Percentiles rank a stretch among this genome's conserved stretches.
Conservation (phyloP, 179 eudicot species). For the Actinidia arguta region DNA sequence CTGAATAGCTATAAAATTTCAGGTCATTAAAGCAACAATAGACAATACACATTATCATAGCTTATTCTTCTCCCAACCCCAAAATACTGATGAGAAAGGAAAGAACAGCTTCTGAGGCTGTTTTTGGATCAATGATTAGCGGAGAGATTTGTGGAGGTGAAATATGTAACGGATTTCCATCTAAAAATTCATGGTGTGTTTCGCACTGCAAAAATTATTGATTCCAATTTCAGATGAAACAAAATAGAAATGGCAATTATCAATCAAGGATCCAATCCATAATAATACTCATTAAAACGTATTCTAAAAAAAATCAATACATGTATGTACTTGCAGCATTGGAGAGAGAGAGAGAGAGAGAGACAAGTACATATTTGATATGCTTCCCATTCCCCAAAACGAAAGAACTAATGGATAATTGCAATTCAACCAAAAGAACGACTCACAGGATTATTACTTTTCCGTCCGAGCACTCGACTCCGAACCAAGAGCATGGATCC, state of each 20-base stretch:
- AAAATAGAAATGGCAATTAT: neutral
- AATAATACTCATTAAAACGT: neutral
- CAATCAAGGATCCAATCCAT: slow-evolving; percentile 1
- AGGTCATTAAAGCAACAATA: slow-evolving; percentile 1
- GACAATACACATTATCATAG: neutral
- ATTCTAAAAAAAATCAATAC: neutral
- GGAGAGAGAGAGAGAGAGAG: too few relatives aligned
- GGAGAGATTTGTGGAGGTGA: too few relatives aligned
- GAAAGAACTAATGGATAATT: neutral
- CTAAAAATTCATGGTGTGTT: too few relatives aligned
- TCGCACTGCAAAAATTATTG: too few relatives aligned
- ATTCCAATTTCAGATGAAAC: neutral
- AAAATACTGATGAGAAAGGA: neutral
- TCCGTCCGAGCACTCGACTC: slow-evolving; percentile 65
- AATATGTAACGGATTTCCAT: too few relatives aligned
- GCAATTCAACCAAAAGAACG: neutral
- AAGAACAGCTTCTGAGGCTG: neutral
- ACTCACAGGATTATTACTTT: slow-evolving; percentile 73
- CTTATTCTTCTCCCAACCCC: neutral
- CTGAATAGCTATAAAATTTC: neutral
- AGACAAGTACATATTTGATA: neutral
- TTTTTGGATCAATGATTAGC: too few relatives aligned
- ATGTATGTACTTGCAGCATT: neutral
- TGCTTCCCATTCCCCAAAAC: neutral
- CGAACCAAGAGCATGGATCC: slow-evolving; percentile 77